Base-by-base conservation (phyloP, 768 basidiomycete species). In the Paxillus involutus region DNA sequence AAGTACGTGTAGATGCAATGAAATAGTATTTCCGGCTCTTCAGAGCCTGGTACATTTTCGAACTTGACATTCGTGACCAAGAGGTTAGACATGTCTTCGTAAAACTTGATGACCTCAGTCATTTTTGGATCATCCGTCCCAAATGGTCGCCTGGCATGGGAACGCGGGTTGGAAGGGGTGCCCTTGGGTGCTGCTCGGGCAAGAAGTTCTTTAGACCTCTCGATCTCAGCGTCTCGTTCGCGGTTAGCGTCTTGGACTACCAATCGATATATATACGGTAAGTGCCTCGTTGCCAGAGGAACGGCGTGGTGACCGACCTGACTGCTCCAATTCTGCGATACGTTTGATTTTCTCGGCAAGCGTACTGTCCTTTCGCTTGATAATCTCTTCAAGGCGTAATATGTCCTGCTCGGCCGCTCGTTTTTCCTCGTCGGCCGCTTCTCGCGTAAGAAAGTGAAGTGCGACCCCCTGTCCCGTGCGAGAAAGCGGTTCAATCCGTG, bases 51-150 rank as follows among this genome's bases (percentile, higher is more conserved):
- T 37, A 48, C 17, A 35, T 53, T 68, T 69, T 75, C 77, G 49
- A 77, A 68, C 62, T 84, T 86, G 66, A 91, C 60, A 48, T 76
- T 80, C 3, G 81, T 75, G 21, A 95, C 78, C 37, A 91, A 76
- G 21, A 95, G 72, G 61, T 93, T 91, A 1, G 91, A 92, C 58
- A 92, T 70, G 62, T 94, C 91, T 68, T 94, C 91, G 66, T 96
- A 96, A 56, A 95, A 81, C 47, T 77, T 77, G 60, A 93, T 78
- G 41, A 86, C 78, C 62, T 79, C 74, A 3, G 74, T 71, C 59
- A 82, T 79, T 64, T 85, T 85, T 6, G 82, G 81, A 57, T 86
- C 83, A 21, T 82, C 77, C 43, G 68, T 51, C 19, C 74, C 71
- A 16, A 75, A 59, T 1, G 74, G 61, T 53, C 73, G 72, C 29